These are phyloP conservation scores for Termitomyces sp. DNA, from an alignment of 768 basidiomycete species.

Conservation along the genomic window DNA sequence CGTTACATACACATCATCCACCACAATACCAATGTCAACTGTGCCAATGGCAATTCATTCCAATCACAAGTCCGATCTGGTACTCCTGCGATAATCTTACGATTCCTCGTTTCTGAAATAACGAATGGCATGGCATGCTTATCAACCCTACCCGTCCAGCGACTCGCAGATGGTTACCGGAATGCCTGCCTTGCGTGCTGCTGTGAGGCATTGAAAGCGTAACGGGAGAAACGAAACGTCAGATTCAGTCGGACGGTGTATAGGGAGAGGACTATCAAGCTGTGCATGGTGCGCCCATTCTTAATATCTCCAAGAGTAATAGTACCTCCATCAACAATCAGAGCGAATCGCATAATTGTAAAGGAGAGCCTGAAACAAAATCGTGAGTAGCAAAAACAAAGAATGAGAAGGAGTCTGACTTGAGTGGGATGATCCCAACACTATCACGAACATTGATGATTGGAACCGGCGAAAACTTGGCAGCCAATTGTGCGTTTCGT, in stretches of 20 bases:
- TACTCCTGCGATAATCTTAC: no score
- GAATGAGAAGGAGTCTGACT: slow-evolving; percentile 34
- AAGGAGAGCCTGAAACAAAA: slow-evolving; percentile 56
- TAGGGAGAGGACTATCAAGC: slow-evolving; percentile 84
- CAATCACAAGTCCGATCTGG: background rate
- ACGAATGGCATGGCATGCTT: no score
- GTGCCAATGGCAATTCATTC: background rate
- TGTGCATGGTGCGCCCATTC: slow-evolving; percentile 97
- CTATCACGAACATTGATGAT: slow-evolving; percentile 98
- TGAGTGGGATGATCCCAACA: slow-evolving; percentile 97
- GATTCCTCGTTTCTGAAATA: no score
- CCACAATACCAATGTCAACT: background rate
- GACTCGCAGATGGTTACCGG: slow-evolving; percentile 75
- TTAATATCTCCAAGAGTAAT: slow-evolving; percentile 94
- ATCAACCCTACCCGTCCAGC: slow-evolving; percentile 54
- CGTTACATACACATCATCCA: background rate
- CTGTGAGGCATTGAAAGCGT: slow-evolving; percentile 82
- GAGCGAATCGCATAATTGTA: slow-evolving; percentile 95
- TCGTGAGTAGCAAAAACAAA: slow-evolving; percentile 1
- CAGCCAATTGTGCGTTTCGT: slow-evolving; percentile 92
- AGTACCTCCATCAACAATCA: slow-evolving; percentile 94
- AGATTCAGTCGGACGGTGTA: slow-evolving; percentile 88
- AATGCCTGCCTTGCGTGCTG: slow-evolving; percentile 80
- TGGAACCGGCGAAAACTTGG: slow-evolving; percentile 93
- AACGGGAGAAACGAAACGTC: slow-evolving; percentile 77